A percentile compares a stretch with the other conserved stretches of the same genome.
These are phyloP conservation scores for Sugiyamaella xylanicola DNA, from an alignment of 1,139 yeast genomes.

Conservation along the genomic window DNA sequence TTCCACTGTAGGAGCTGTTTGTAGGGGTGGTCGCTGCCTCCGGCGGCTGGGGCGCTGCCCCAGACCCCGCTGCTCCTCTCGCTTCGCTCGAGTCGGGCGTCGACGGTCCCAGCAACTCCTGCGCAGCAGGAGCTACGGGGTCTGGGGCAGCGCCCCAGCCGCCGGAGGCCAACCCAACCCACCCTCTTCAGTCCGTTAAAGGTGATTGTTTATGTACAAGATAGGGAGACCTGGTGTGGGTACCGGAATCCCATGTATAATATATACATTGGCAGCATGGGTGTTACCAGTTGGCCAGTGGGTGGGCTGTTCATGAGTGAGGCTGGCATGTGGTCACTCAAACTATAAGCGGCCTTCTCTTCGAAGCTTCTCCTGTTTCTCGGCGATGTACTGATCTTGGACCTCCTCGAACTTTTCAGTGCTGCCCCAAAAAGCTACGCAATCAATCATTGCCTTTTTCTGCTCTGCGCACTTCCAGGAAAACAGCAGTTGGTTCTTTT, in stretches of 20 bases:
- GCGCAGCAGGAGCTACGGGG: background rate
- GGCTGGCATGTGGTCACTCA: background rate
- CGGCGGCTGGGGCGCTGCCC: conserved; percentile 3
- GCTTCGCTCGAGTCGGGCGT: background rate
- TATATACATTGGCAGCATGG: too few relatives aligned
- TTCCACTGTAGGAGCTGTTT: too few relatives aligned
- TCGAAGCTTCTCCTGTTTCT: conserved; percentile 30
- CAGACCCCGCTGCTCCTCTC: background rate
- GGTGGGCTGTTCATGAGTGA: too few relatives aligned
- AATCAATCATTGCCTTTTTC: conserved; percentile 65
- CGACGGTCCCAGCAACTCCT: background rate
- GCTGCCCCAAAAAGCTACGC: conserved; percentile 66
- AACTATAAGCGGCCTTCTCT: conserved; percentile 21
- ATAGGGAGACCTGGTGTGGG: too few relatives aligned
- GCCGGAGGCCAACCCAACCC: too few relatives aligned
- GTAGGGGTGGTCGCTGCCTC: background rate
- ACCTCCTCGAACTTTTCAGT: conserved; percentile 67
- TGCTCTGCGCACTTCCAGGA: conserved; percentile 60
- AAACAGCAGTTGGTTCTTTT: conserved; percentile 54
- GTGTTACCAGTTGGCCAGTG: too few relatives aligned
- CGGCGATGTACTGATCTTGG: conserved; percentile 51
- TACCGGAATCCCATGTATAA: too few relatives aligned
- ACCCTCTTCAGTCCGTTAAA: too few relatives aligned
- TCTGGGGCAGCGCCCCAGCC: conserved; percentile 4
- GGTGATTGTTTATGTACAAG: too few relatives aligned